Evolutionary conservation across 495 filamentous ascomycete genomes (phyloP), one percentile per base, ranked within the genome.

Genomic region (Podospora fimiseda): DNA sequence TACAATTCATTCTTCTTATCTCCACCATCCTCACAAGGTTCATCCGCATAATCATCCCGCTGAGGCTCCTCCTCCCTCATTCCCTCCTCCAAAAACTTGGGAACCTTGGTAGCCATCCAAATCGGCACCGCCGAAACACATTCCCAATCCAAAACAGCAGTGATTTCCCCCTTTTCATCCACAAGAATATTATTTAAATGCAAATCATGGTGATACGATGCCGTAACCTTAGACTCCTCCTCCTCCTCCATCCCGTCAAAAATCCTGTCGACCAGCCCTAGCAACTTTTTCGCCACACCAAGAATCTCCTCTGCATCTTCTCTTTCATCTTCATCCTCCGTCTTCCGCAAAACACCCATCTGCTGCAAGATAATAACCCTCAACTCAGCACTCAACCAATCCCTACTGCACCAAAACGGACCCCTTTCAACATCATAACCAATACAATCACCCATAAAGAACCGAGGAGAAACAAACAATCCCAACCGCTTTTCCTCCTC

Each of bases 81-180:
- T 50, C 42, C 48, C 43, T 42, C 54, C 3, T 52, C 57, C 30
- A 80, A 59, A 46, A 78, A 77, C 40, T 62, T 53, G 33, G 77
- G 77, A 8, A 65, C 55, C 51, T 70, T 55, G 52, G 67, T 72
- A n/a, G 68, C 57, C 45, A 70, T 66, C 67, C 73, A 79, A 11
- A 72, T 53, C 23, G 78, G 77, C 15, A 73, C 48, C 13, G 70
- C 64, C 15, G 70, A 70, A 23, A 78, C 63, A 56, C 69, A 75
- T 38, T 80, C 71, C 78, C 78, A 82, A 52, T 78, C 77, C 40
- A 80, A 41, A 1, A 82, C 38, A 16, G 68, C 77, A 2, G 69
- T 69, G 15, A 81, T 61, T 5, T 63, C 16, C 2, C 68, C 71
- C 4, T 68, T 51, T 2, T 72, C 59, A 41, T 75, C 51, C 2